Evolutionary conservation across 2,329 filamentous ascomycete species (phyloP), one percentile per base, ranked within the genome.

Genomic region (Phaeosphaeriaceae sp.): DNA sequence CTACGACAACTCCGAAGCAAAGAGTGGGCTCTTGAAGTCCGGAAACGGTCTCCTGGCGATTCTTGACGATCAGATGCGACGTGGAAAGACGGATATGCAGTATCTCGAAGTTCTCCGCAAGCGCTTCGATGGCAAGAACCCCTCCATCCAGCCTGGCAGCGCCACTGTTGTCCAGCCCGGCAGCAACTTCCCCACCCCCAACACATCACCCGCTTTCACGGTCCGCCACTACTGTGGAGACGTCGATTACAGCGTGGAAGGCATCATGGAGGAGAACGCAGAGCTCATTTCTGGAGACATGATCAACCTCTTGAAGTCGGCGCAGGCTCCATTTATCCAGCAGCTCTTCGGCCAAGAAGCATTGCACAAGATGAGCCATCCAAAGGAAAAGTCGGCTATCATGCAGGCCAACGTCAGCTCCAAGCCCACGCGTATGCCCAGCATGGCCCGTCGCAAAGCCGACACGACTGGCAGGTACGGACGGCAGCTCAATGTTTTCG

Each of bases 351-450:
- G 94, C n/a, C 95, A 98, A 77, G 94, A 97, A 73, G 94, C 92
- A 11, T 81, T 99, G 43, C 92, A 96, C 75, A 97, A 94, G 8
- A 87, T 97, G 28, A 89, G 92, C n/a, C 95, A 99, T 74, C 95
- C 95, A 0, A 89, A 93, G 68, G 95, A 99, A 79, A 91, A 88
- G 70, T 89, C 88, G 0, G 93, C 95, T 0, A 94, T 99, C 61
- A 92, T 98, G 84, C 94, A 99, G 80, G 95, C 94, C 1, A 94
- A 94, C 49, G 92, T 99, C 67, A 97, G 93, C 80, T 98, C 94
- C 2, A 97, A 97, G 80, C 95, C 95, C 1, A 89, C 94, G 76
- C 89, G 95, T 56, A 91, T 93, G 76, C 95, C 95, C 0, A 97
- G 94, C 73, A 93, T 99, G 79, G 94, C 97, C 79, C 89, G 91